phyloP scores from a whole-genome alignment of 2,329 filamentous ascomycete genomes.

The Aureobasidium zeae region DNA sequence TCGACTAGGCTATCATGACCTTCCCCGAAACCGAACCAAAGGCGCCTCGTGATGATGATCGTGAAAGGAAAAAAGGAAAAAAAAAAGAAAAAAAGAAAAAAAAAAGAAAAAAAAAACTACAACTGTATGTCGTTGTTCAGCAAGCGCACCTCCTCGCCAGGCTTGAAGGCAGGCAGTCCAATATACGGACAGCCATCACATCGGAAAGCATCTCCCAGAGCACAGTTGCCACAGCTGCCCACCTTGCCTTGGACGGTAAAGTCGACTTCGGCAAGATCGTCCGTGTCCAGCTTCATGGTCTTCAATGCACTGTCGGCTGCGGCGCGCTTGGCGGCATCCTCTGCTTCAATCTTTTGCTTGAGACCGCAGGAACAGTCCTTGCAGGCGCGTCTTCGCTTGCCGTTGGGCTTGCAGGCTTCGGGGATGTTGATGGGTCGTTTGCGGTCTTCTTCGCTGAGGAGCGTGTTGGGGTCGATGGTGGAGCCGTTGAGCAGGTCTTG shows the following conservation, averaged over 20 bases:
- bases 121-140: slow-evolving; percentile 80
- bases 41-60: no score
- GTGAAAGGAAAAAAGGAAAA: neutral
- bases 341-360: slow-evolving; percentile 72
- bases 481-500: slow-evolving; percentile 55
- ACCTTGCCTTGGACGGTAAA: slow-evolving; percentile 98
- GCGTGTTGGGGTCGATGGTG: slow-evolving; percentile 79
- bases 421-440: slow-evolving; percentile 68
- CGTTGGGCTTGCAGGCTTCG: slow-evolving; percentile 77
- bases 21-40: no score
- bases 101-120: slow-evolving; percentile 32
- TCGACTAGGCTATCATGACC: no score
- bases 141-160: slow-evolving; percentile 84
- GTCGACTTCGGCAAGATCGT: slow-evolving; percentile 83
- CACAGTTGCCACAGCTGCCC: slow-evolving; percentile 88
- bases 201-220: slow-evolving; percentile 72
- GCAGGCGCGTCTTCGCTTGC: slow-evolving; percentile 84
- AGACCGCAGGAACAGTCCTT: slow-evolving; percentile 97
- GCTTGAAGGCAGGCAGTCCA: slow-evolving; percentile 90
- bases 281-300: slow-evolving; percentile 59
- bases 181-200: slow-evolving; percentile 70
- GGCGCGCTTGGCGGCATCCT: slow-evolving; percentile 62
- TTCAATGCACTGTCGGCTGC: slow-evolving; percentile 56
- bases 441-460: slow-evolving; percentile 79
- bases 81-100: neutral